Conservation (phyloP, 805 yeast genomes). For the Ascoidea tarda region DNA sequence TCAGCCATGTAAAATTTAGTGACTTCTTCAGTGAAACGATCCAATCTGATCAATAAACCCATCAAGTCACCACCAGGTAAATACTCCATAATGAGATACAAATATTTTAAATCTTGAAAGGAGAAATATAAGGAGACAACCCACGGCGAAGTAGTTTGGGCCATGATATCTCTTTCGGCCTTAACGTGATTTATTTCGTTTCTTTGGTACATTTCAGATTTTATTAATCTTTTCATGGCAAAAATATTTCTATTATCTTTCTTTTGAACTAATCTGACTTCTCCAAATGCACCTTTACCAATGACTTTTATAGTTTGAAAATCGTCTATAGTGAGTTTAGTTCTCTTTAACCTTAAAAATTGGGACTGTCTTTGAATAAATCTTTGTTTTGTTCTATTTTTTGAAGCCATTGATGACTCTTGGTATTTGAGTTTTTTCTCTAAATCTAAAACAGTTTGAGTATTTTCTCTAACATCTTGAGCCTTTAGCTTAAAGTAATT, state of each 20-base stretch:
- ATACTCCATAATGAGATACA: constrained; percentile 71
- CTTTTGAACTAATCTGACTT: constrained; percentile 88
- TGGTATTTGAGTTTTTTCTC: constrained; percentile 58
- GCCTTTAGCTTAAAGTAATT: constrained; percentile 78
- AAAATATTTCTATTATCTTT: constrained; percentile 82
- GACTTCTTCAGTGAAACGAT: constrained; percentile 84
- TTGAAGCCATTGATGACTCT: constrained; percentile 73
- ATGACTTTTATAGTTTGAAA: constrained; percentile 74
- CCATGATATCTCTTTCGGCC: constrained; percentile 91
- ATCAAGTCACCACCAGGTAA: constrained; percentile 24
- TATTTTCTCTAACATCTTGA: constrained; percentile 86
- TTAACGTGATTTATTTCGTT: constrained; percentile 93
- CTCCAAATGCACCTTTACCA: constrained; percentile 98
- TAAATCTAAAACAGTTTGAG: constrained; percentile 78
- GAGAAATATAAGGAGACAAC: constrained; percentile 73
- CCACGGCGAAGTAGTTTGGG: constrained; percentile 83
- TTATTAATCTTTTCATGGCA: constrained; percentile 88
- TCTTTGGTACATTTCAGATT: constrained; percentile 86
- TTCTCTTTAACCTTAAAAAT: constrained; percentile 71
- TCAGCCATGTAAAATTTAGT: constrained; percentile 92
- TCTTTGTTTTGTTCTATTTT: constrained; percentile 64
- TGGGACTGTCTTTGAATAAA: constrained; percentile 85
- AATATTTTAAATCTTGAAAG: constrained; percentile 63
- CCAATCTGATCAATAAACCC: constrained; percentile 95
- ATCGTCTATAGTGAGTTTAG: constrained; percentile 71